Evolutionary conservation across 345 rosid species (phyloP).

Genomic region (Laguncularia racemosa): DNA sequence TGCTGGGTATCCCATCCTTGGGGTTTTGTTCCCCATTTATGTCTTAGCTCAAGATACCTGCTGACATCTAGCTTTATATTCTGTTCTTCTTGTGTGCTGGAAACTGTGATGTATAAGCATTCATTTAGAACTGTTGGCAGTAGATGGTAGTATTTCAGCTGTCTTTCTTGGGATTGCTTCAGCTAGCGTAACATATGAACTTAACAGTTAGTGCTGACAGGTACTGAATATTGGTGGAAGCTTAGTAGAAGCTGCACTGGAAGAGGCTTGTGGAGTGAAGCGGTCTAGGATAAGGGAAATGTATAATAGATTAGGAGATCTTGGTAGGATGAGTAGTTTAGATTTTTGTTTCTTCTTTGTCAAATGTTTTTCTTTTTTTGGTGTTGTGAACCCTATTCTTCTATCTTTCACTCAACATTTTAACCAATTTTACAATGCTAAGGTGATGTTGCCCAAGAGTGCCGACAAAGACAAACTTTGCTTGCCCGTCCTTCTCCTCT

Average conservation of each 20-base stretch:
- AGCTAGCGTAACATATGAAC: neutral
- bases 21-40: too few relatives aligned
- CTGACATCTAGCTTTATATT: too few relatives aligned
- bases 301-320: slow-evolving; percentile 80
- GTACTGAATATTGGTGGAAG: slow-evolving; percentile 84
- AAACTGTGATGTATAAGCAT: too few relatives aligned
- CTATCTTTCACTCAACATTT: neutral
- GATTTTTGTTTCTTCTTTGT: slow-evolving; percentile 1
- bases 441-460: slow-evolving; percentile 93
- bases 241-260: slow-evolving; percentile 67
- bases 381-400: slow-evolving; percentile 1
- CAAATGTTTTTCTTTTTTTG: neutral
- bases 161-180: too few relatives aligned
- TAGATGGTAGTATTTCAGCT: too few relatives aligned
- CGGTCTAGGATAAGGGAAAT: slow-evolving; percentile 62
- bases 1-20: too few relatives aligned
- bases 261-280: slow-evolving; percentile 80
- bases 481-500: slow-evolving; percentile 71
- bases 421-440: slow-evolving; percentile 2
- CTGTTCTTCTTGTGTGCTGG: too few relatives aligned
- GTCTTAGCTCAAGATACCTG: too few relatives aligned
- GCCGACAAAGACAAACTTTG: slow-evolving; percentile 75
- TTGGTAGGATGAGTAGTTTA: slow-evolving; percentile 39
- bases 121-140: too few relatives aligned
- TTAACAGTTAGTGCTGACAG: slow-evolving; percentile 29